Evolutionary conservation across 1,284 basidiomycete genomes (phyloP), one percentile per base, ranked within the genome.

Genomic region (Cutaneotrichosporon daszewskae): DNA sequence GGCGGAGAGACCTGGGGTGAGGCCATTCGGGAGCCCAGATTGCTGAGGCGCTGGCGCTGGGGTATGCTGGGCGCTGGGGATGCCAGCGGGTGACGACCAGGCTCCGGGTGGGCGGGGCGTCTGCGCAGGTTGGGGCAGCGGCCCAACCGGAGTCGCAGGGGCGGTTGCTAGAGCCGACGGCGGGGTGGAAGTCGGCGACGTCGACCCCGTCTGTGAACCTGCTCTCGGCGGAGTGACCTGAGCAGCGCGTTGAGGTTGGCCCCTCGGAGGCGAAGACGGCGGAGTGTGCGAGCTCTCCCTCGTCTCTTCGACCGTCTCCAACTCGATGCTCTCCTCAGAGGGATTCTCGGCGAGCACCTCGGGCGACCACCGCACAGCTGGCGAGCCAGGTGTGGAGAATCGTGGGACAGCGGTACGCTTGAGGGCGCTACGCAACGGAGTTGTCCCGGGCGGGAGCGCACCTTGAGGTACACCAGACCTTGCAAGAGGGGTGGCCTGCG

Each of bases 41-140:
- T n/a, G n/a, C n/a, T n/a, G n/a, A n/a, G n/a, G n/a, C n/a, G n/a
- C n/a, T n/a, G n/a, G n/a, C n/a, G n/a, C n/a, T n/a, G n/a, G n/a
- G n/a, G n/a, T n/a, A n/a, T n/a, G n/a, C n/a, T n/a, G n/a, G n/a
- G n/a, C n/a, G n/a, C n/a, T n/a, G n/a, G n/a, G n/a, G n/a, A n/a
- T n/a, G 24, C 16, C 26, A 16, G 13, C 37, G 20, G 13, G 45
- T 18, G 16, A 42, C 38, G n/a, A 38, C 56, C 56, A 58, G 20
- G 52, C 35, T n/a, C 57, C 59, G 2, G 59, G 59, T 8, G 59
- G 57, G 19, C 56, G 57, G 3, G 59, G 59, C 0, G 59, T 60
- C 12, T 47, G 29, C 14, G 32, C 27, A 4, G 32, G 32, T 16
- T 13, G 5, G 5, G 29, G 20, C 20, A n/a, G 25, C 16, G 34